Evolutionary conservation across 352 stramenopile genomes (phyloP).

Genomic region (Pythium brassicae): DNA sequence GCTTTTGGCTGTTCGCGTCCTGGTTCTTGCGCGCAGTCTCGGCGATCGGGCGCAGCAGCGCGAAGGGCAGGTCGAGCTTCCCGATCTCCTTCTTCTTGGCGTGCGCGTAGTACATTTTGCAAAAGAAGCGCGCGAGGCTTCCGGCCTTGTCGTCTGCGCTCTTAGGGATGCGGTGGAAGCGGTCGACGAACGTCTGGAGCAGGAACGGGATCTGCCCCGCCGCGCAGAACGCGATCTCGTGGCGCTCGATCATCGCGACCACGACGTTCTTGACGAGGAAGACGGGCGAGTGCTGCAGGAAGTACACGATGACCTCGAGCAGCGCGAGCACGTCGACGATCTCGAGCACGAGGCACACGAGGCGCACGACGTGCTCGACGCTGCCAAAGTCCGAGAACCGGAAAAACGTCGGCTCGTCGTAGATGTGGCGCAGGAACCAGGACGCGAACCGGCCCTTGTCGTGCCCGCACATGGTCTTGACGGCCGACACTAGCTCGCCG

Average conservation of each 20-base stretch:
- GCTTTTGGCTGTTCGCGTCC: constrained; percentile 59
- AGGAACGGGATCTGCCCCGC: constrained; percentile 78
- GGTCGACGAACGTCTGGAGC: constrained; percentile 80
- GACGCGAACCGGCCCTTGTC: constrained; percentile 80
- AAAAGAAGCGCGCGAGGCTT: constrained; percentile 78
- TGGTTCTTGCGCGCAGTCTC: constrained; percentile 82
- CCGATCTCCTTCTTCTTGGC: constrained; percentile 81
- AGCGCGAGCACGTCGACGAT: constrained; percentile 78
- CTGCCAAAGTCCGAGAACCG: constrained; percentile 77
- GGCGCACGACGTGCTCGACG: constrained; percentile 77
- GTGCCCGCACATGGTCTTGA: constrained; percentile 85
- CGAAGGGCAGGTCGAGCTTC: constrained; percentile 70
- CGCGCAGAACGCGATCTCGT: constrained; percentile 80
- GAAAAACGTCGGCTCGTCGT: constrained; percentile 78
- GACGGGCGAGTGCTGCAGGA: constrained; percentile 61
- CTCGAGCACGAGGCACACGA: constrained; percentile 78
- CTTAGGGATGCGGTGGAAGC: constrained; percentile 67
- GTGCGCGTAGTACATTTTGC: constrained; percentile 80
- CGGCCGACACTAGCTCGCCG: constrained; percentile 71
- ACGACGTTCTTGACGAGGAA: constrained; percentile 84
- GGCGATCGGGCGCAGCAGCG: constrained; percentile 66
- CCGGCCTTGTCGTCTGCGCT: constrained; percentile 67
- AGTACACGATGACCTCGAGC: constrained; percentile 82
- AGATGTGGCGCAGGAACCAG: constrained; percentile 84
- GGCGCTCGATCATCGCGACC: constrained; percentile 74